phyloP scores from a whole-genome alignment of 495 filamentous ascomycete species.

The Stereocaulon alpinum region DNA sequence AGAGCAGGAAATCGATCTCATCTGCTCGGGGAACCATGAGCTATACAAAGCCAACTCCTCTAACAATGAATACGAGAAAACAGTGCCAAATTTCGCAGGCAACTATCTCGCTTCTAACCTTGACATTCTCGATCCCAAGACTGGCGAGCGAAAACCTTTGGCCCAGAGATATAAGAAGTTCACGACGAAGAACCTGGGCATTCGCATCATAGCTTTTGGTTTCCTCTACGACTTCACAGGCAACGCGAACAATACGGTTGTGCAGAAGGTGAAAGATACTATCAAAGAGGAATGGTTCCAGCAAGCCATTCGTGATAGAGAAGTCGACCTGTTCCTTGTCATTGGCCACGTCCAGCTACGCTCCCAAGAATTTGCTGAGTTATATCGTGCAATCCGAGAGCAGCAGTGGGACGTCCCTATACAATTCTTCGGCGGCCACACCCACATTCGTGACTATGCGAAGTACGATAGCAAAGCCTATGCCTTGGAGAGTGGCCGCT shows the following conservation, averaged over 20 bases:
- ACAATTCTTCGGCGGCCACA: slow-evolving; percentile 88
- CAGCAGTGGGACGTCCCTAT: slow-evolving; percentile 73
- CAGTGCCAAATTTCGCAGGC: slow-evolving; percentile 65
- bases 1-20: slow-evolving; percentile 70
- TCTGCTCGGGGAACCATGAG: slow-evolving; percentile 92
- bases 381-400: slow-evolving; percentile 71
- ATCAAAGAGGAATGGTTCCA: slow-evolving; percentile 86
- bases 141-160: slow-evolving; percentile 59
- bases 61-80: slow-evolving; percentile 61
- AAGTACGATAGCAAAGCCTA: slow-evolving; percentile 72
- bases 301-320: slow-evolving; percentile 63
- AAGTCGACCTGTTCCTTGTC: slow-evolving; percentile 81
- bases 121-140: slow-evolving; percentile 68
- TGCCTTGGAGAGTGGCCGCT: slow-evolving; percentile 81
- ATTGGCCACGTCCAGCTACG: slow-evolving; percentile 76
- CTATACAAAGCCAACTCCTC: slow-evolving; percentile 74
- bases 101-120: slow-evolving; percentile 85
- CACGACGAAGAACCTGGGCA: slow-evolving; percentile 73
- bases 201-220: slow-evolving; percentile 78
- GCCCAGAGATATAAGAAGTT: slow-evolving; percentile 80
- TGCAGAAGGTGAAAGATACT: slow-evolving; percentile 66
- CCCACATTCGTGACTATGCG: slow-evolving; percentile 77
- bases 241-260: slow-evolving; percentile 79
- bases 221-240: slow-evolving; percentile 90
- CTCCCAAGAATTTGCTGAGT: slow-evolving; percentile 63